phyloP scores from a whole-genome alignment of 1,139 yeast species.

The Kodamaea fungicola region DNA sequence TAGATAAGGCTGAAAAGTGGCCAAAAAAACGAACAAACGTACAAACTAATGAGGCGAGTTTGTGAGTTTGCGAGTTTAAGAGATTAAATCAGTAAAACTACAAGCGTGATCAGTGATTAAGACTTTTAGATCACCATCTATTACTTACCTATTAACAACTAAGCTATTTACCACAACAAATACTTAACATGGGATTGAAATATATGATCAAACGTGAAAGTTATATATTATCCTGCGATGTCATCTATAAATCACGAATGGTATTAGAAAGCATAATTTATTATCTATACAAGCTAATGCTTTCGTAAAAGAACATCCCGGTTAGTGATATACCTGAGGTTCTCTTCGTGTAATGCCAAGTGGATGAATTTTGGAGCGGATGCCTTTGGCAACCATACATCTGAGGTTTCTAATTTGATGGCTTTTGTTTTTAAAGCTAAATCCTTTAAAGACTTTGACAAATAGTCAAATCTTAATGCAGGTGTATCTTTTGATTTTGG shows the following conservation, averaged over 20 bases:
- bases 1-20: constrained; percentile 80
- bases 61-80: too few species aligned
- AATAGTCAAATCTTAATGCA: constrained; percentile 4
- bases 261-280: too few species aligned
- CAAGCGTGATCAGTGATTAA: too few species aligned
- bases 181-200: too few species aligned
- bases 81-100: too few species aligned
- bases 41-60: too few species aligned
- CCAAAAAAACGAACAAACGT: constrained; percentile 30
- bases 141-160: too few species aligned
- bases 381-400: constrained; percentile 20
- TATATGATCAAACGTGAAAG: too few species aligned
- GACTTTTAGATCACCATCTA: too few species aligned
- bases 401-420: constrained; percentile 9
- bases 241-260: too few species aligned
- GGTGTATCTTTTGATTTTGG: background rate
- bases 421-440: constrained; percentile 10
- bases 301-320: constrained; percentile 5
- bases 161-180: too few species aligned
- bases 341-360: constrained; percentile 10
- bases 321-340: constrained; percentile 5
- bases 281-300: background rate
- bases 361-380: constrained; percentile 19
- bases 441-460: constrained; percentile 5
- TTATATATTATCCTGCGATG: too few species aligned